Base-by-base conservation (phyloP, 257 asterid species). In the Fraxinus cuspidata region DNA sequence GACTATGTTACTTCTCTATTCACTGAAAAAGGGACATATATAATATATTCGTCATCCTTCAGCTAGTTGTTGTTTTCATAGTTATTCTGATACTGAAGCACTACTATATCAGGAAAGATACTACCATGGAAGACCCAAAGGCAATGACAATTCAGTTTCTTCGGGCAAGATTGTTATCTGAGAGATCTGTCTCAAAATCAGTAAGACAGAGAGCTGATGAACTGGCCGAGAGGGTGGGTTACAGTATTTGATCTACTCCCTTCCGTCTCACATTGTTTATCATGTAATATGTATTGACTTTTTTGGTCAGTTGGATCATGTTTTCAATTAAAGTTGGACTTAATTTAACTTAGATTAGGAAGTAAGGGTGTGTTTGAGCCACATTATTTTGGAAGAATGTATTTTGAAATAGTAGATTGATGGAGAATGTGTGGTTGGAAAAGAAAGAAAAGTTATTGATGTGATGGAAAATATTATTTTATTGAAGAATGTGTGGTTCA, bases 131-230 rank as follows among this genome's bases (percentile, higher is more conserved):
- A 77, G 96, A 89, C 80, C 78, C 96, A 6, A 83, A 90, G 77
- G 75, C 87, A n/a, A 89, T 85, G 91, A 93, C 97, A 31, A 83
- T 95, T 76, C 96, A 96, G 74, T 95, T 88, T 87, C 96, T 95
- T 66, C 89, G 97, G 72, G 96, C 90, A 73, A 85, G 94, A 83
- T 85, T 95, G 85, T 84, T 93, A 82, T 81, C 98, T 74, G 98
- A 95, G 89, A 93, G 98, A 81, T 92, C 99, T 18, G 85, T 93
- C 80, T 95, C 97, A 53, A 90, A 85, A 80, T 68, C 95, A 7
- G 94, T 96, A 27, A 89, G 85, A 80, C 92, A 90, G 86, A 88
- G 97, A 90, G 97, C 97, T 51, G 89, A 93, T 85, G 98, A 93
- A 74, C 95, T 96, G 78, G 81, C 97, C 82, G 86, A 83, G 82